phyloP scores from a whole-genome alignment of 108 stramenopile genomes.

The Skeletonema costatum region DNA sequence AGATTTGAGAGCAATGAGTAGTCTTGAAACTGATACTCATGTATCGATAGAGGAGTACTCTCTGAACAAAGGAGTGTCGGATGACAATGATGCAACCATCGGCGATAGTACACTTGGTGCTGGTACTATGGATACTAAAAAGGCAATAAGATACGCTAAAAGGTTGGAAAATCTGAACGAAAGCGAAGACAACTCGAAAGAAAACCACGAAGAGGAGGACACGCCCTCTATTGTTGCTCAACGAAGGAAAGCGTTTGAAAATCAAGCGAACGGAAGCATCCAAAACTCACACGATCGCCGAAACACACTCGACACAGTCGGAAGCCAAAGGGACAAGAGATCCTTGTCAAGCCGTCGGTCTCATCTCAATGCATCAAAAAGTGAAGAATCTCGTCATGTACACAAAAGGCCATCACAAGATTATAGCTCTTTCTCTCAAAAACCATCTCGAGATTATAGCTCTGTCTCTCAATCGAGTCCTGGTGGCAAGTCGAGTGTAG shows the following conservation, averaged over 20 bases:
- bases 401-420: neutral
- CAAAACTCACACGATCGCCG: too few relatives aligned
- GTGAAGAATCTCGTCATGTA: neutral
- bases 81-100: slow-evolving; percentile 2
- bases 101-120: slow-evolving; percentile 29
- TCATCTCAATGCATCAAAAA: neutral
- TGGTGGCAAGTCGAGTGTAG: neutral
- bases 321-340: neutral
- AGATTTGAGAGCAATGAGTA: slow-evolving; percentile 21
- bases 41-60: slow-evolving; percentile 19
- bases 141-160: slow-evolving; percentile 28
- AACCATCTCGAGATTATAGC: neutral
- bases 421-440: neutral
- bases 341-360: neutral
- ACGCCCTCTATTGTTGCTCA: slow-evolving; percentile 11
- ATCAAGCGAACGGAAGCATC: neutral
- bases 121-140: slow-evolving; percentile 22
- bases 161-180: slow-evolving; percentile 7
- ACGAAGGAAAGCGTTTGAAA: slow-evolving; percentile 41
- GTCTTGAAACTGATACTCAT: slow-evolving; percentile 20
- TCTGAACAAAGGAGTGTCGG: slow-evolving; percentile 1
- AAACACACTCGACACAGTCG: too few relatives aligned
- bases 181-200: neutral
- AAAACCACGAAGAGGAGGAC: slow-evolving; percentile 13
- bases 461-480: neutral